Conservation (phyloP, 805 yeast genomes). For the Hanseniaspora lindneri region DNA sequence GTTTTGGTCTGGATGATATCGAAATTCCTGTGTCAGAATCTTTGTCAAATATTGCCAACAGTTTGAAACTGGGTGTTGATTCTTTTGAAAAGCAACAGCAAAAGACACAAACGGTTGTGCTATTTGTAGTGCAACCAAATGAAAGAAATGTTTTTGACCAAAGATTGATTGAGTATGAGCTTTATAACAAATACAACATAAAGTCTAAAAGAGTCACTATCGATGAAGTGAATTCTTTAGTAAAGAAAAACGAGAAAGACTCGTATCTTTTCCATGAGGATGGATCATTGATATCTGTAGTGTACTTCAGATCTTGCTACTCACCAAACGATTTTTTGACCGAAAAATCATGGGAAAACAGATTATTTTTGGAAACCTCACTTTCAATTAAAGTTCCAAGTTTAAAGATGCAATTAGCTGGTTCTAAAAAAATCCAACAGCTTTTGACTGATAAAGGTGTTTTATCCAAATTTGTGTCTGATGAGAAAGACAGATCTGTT, state of each 20-base stretch:
- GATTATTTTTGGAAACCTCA: conserved; percentile 60
- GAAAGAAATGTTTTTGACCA: conserved; percentile 92
- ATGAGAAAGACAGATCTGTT: conserved; percentile 28
- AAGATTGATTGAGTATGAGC: conserved; percentile 62
- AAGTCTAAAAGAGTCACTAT: conserved; percentile 57
- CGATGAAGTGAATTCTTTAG: conserved; percentile 39
- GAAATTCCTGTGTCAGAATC: conserved; percentile 59
- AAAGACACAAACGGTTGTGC: conserved; percentile 40
- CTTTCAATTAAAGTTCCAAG: conserved; percentile 87
- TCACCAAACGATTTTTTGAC: conserved; percentile 65
- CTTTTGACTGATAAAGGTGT: conserved; percentile 48
- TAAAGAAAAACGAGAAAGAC: conserved; percentile 32
- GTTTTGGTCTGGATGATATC: conserved; percentile 31
- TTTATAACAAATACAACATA: conserved; percentile 46
- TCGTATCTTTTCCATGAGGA: conserved; percentile 46
- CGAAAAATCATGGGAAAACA: conserved; percentile 63
- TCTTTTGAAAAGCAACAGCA: conserved; percentile 34
- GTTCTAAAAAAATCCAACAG: conserved; percentile 90
- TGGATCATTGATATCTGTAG: conserved; percentile 58
- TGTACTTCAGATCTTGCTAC: conserved; percentile 84
- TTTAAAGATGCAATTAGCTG: conserved; percentile 76
- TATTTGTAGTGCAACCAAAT: conserved; percentile 69
- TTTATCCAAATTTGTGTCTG: conserved; percentile 36
- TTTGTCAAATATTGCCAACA: conserved; percentile 46
- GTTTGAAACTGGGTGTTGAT: conserved; percentile 53